A percentile compares a stretch with the other conserved stretches of the same genome.
phyloP scores from a whole-genome alignment of 169 alveolate genomes.

The Plasmodium ovale region DNA sequence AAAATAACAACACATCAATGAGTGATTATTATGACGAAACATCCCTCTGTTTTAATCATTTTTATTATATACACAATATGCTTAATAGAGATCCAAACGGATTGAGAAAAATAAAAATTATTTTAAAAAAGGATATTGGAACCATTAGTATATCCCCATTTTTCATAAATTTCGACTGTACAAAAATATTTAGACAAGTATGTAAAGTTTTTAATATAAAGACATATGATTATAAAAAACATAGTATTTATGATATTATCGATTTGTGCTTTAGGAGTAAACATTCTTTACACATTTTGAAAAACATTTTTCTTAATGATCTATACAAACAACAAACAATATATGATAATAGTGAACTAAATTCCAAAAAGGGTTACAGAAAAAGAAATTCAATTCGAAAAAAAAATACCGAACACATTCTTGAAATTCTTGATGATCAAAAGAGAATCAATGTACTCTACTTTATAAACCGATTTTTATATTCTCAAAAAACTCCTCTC shows the following conservation, averaged over 20 bases:
- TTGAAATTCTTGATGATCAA: slow-evolving; percentile 44
- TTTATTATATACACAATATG: slow-evolving; percentile 48
- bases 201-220: slow-evolving; percentile 44
- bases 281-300: not conserved
- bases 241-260: slow-evolving; percentile 31
- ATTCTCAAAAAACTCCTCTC: slow-evolving; percentile 65
- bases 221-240: slow-evolving; percentile 35
- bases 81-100: slow-evolving; percentile 67
- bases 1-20: not conserved
- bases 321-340: slow-evolving; percentile 51
- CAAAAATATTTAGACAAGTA: slow-evolving; percentile 32
- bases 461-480: slow-evolving; percentile 63
- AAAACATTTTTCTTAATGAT: slow-evolving; percentile 33
- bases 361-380: slow-evolving; percentile 21
- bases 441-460: slow-evolving; percentile 49
- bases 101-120: slow-evolving; percentile 65
- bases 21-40: slow-evolving; percentile 5
- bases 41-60: slow-evolving; percentile 42
- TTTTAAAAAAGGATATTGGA: slow-evolving; percentile 58
- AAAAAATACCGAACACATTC: slow-evolving; percentile 16
- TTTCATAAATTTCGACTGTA: slow-evolving; percentile 53
- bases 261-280: slow-evolving; percentile 16
- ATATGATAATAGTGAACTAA: slow-evolving; percentile 22
- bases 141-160: slow-evolving; percentile 71
- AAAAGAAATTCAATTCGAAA: slow-evolving; percentile 4